Conservation (phyloP, 805 yeast genomes). For the Teunomyces aglyptinius region DNA sequence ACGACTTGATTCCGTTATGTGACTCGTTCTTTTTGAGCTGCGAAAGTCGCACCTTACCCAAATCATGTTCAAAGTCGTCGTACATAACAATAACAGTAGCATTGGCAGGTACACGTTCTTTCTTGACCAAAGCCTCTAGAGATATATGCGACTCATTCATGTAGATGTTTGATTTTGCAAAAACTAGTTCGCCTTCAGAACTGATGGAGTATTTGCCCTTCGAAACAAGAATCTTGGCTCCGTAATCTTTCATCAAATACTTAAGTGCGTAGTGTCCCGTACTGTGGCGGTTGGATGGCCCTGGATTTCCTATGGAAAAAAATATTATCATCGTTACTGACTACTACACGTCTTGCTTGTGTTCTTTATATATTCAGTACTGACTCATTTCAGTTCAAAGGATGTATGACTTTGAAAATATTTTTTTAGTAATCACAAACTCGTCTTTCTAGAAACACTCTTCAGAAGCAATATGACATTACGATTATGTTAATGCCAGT, state of each 20-base stretch:
- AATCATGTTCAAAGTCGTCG: slow-evolving; percentile 38
- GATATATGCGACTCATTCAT: slow-evolving; percentile 41
- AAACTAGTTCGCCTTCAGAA: slow-evolving; percentile 18
- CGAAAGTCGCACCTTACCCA: slow-evolving; percentile 30
- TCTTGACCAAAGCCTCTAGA: slow-evolving; percentile 22
- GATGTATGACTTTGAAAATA: neutral
- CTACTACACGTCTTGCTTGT: neutral
- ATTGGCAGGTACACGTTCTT: slow-evolving; percentile 14
- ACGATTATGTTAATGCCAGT: too few relatives aligned
- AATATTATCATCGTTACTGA: slow-evolving; percentile 16
- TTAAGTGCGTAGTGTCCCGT: slow-evolving; percentile 36
- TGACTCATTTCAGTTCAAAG: neutral
- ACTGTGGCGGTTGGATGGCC: slow-evolving; percentile 39
- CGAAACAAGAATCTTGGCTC: slow-evolving; percentile 28
- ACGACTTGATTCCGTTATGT: slow-evolving; percentile 38
- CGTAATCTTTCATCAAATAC: slow-evolving; percentile 22
- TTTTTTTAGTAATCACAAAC: neutral
- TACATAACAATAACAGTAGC: slow-evolving; percentile 24
- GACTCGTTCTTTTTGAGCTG: slow-evolving; percentile 36
- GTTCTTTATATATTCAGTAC: neutral
- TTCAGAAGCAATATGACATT: too few relatives aligned
- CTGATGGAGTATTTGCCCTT: slow-evolving; percentile 29
- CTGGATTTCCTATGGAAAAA: slow-evolving; percentile 42
- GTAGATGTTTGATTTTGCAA: slow-evolving; percentile 36
- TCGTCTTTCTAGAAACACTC: too few relatives aligned